Percentiles rank a stretch among this genome's conserved stretches.
Evolutionary conservation across 2,329 filamentous ascomycete genomes (phyloP).

Genomic region (Trichoderma atrobrunneum): DNA sequence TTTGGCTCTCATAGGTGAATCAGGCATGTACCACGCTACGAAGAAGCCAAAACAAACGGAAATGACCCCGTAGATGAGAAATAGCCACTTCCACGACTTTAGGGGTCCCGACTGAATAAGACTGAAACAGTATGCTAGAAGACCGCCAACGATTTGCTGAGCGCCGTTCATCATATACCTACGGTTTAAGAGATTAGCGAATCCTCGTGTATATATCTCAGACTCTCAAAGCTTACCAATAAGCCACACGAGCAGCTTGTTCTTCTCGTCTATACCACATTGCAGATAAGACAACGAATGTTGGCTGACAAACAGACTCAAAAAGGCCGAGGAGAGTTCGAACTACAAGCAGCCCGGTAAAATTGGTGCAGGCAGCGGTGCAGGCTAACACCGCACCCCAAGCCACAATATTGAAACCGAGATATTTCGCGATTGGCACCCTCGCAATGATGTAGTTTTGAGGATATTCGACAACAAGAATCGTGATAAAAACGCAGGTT

Average conservation of each 20-base stretch:
- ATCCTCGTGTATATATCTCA: not conserved
- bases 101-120: not conserved
- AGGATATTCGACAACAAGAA: slow-evolving; percentile 8
- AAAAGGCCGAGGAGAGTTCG: slow-evolving; percentile 8
- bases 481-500: slow-evolving; percentile 7
- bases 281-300: slow-evolving; percentile 2
- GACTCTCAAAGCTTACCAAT: not conserved
- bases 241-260: slow-evolving; percentile 3
- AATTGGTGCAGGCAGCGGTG: slow-evolving; percentile 1
- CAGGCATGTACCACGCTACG: slow-evolving; percentile 11
- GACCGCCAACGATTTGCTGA: slow-evolving; percentile 13
- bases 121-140: slow-evolving; percentile 9
- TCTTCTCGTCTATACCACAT: slow-evolving; percentile 15
- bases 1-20: slow-evolving; percentile 9
- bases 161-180: slow-evolving; percentile 17
- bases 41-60: slow-evolving; percentile 3
- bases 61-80: not conserved
- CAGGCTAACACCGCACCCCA: slow-evolving; percentile 6
- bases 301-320: slow-evolving; percentile 8
- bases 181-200: not conserved
- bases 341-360: not conserved
- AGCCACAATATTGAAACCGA: slow-evolving; percentile 7
- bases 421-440: slow-evolving; percentile 8
- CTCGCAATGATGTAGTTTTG: slow-evolving; percentile 6
- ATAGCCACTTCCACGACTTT: slow-evolving; percentile 6